Base-by-base conservation (phyloP, 495 filamentous ascomycete genomes). In the Hyaloscypha bicolor region DNA sequence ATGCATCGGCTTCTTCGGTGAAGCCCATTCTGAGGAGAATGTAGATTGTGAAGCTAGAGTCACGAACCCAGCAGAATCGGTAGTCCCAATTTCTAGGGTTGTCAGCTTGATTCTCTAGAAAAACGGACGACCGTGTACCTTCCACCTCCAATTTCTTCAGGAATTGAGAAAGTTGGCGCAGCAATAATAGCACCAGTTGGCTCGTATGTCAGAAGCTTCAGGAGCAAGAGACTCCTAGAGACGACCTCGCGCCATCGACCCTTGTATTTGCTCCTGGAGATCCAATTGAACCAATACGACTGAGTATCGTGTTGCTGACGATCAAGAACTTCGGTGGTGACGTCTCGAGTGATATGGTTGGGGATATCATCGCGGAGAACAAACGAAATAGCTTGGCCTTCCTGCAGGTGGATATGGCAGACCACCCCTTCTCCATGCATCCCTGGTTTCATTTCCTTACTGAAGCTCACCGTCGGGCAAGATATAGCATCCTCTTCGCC, bases 41-140 rank as follows among this genome's bases (percentile, higher is more conserved):
- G 73, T 92, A 92, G 64, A 91, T 86, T 5, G 88, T 91, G 76
- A 91, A 92, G 55, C 87, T 87, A 0, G 87, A 87, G 73, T 92
- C 90, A 37, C 90, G 82, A 51, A 92, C 87, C 90, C 90, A 92
- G 48, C 83, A 89, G 74, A 84, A 92, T 9, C 90, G 83, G 72
- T 92, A 92, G 71, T 92, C 89, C 89, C 89, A 91, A 69, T 91
- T 92, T n/a, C 88, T 84, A 66, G 69, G 51, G 12, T 12, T 4
- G 31, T 63, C 32, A 69, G 37, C 35, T 25, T 14, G 9, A 37
- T 25, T 11, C 33, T 37, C 30, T 6, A 35, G 32, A 29, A 32
- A 3, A 32, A 14, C 70, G 25, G 25, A 25, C 25, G 25, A 1
- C 25, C 25, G 1, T 76, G 66, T 68, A 82, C 79, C 82, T 73